Conservation (phyloP, 441 rosid species). For the Theobroma grandiflorum region DNA sequence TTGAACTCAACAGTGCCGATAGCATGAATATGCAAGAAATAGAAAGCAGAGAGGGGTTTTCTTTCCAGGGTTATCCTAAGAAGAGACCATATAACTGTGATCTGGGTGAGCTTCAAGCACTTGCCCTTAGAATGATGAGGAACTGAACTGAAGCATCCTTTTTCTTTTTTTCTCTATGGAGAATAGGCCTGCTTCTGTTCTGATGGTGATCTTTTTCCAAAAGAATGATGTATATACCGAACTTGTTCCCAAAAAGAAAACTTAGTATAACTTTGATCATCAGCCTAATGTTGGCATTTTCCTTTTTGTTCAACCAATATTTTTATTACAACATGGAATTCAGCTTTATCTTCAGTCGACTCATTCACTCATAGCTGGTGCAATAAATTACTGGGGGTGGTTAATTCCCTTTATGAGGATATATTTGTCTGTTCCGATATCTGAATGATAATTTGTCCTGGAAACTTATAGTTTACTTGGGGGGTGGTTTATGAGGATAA, state of each 20-base stretch:
- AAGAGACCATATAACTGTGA: slow-evolving; percentile 67
- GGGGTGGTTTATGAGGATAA: slow-evolving; percentile 30
- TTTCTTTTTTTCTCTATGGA: background rate
- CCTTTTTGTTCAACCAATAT: slow-evolving; percentile 14
- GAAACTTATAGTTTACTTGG: background rate
- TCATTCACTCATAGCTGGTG: background rate
- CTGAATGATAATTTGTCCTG: background rate
- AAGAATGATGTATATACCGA: slow-evolving; percentile 36
- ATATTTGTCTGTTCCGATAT: slow-evolving; percentile 12
- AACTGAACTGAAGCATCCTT: slow-evolving; percentile 35
- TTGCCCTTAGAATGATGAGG: slow-evolving; percentile 92
- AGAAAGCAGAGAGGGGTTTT: slow-evolving; percentile 55
- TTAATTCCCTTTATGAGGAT: too few relatives aligned
- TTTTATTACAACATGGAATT: slow-evolving; percentile 24
- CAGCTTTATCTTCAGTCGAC: background rate
- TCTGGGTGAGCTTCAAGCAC: slow-evolving; percentile 89
- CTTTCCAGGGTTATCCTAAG: slow-evolving; percentile 55
- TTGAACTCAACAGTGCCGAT: slow-evolving; percentile 39
- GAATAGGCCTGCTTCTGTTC: slow-evolving; percentile 4
- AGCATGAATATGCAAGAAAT: slow-evolving; percentile 49
- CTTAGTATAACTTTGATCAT: slow-evolving; percentile 27
- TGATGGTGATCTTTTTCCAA: slow-evolving; percentile 23
- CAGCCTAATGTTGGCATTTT: slow-evolving; percentile 29
- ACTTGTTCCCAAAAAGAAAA: slow-evolving; percentile 26
- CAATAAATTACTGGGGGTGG: slow-evolving; percentile 21